Evolutionary conservation across 805 yeast genomes (phyloP).

Genomic region (Yarrowia hollandica): DNA sequence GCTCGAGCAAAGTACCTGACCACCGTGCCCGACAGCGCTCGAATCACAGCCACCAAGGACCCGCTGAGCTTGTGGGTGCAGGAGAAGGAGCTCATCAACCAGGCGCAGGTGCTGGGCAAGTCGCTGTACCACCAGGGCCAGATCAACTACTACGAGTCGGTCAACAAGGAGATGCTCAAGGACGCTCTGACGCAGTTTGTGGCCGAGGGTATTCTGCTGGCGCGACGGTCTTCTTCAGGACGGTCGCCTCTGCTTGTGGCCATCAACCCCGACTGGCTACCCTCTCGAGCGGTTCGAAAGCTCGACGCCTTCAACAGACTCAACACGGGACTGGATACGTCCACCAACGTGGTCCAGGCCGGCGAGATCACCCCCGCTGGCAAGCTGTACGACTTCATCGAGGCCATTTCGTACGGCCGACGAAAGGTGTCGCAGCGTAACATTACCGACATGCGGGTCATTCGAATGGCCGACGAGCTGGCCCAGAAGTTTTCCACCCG

Average conservation of each 20-base stretch:
- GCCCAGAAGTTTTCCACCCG: conserved; percentile 24
- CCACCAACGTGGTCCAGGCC: conserved; percentile 5
- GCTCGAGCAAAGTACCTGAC: conserved; percentile 13
- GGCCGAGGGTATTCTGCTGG: conserved; percentile 40
- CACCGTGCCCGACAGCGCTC: neutral
- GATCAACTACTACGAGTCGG: conserved; percentile 45
- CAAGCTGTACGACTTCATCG: conserved; percentile 39
- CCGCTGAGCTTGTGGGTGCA: conserved; percentile 38
- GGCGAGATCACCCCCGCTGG: conserved; percentile 38
- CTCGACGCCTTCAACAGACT: conserved; percentile 15
- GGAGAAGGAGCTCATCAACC: conserved; percentile 40
- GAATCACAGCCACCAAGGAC: conserved; percentile 10
- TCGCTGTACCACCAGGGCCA: conserved; percentile 48
- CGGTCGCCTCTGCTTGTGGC: conserved; percentile 25
- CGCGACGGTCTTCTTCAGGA: conserved; percentile 16
- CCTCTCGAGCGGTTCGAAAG: conserved; percentile 10
- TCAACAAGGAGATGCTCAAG: conserved; percentile 45
- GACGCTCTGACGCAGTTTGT: conserved; percentile 43
- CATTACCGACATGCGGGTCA: conserved; percentile 25
- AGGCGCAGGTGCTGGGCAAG: conserved; percentile 45
- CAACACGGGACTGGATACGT: conserved; percentile 11
- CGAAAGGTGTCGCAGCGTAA: conserved; percentile 36
- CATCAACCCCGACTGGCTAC: conserved; percentile 22
- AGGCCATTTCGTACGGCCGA: conserved; percentile 42
- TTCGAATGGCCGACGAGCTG: conserved; percentile 14